Base-by-base conservation (phyloP, 192 early-diverging fungal genomes). In the Coemansia sp. region DNA sequence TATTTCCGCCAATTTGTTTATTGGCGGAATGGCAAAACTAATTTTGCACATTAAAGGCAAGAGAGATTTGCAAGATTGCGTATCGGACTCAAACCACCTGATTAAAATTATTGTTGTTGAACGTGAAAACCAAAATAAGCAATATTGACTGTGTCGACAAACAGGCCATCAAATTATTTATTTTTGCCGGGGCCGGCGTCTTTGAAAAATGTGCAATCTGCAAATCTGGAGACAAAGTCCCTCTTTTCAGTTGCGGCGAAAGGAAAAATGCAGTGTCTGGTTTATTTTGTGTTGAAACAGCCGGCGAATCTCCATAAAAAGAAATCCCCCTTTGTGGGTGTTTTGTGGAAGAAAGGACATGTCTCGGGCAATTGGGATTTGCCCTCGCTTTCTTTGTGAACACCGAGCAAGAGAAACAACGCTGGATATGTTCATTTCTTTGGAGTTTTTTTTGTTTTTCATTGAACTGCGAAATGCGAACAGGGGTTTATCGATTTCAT, bases 31-130 rank as follows among this genome's bases (percentile, higher is more conserved):
- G 44, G 44, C 44, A 20, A 23, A 23, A 51, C 26, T 28, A 28
- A 28, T 28, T 28, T 28, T 34, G 31, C 31, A 34, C 31, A 9
- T 34, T 34, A 34, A 34, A 34, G 31, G 31, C 31, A 34, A 6
- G 31, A 31, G 28, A 1, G 54, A 56, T 56, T 37, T 5, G 25
- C 54, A 56, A 17, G 54, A 56, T 56, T 56, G 54, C 54, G 54
- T 31, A 56, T 56, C 54, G n/a, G 52, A 12, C 53, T n/a, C 14
- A 10, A 31, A 31, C 1, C 53, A 31, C 14, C 14, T 55, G 53
- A 55, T 20, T 55, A 15, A 5, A 14, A 31, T 11, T 25, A 15
- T 25, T 52, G 9, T 52, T 25, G 50, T 23, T 52, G 52, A 25
- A 54, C 15, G 52, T 54, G 52, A 56, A 56, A 36, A 25, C 15